A percentile compares a stretch with the other conserved stretches of the same genome.
Conservation (phyloP, 2,329 filamentous ascomycete species). For the Trichoderma guizhouense region DNA sequence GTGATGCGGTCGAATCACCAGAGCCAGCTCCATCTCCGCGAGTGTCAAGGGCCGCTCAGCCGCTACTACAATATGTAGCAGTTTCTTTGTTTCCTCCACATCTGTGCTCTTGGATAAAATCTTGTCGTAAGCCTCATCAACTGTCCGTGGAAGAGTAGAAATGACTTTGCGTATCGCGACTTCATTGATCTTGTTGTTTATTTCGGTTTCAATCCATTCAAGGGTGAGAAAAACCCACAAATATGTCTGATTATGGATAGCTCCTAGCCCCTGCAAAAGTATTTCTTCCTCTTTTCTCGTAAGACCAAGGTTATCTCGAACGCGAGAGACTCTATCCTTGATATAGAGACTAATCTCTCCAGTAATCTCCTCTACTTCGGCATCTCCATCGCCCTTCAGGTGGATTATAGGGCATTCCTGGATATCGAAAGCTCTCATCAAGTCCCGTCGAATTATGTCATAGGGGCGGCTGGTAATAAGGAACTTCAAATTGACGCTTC, state of each 20-base stretch:
- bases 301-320: not conserved
- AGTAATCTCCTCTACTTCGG: constrained; percentile 27
- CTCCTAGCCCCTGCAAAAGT: constrained; percentile 27
- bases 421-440: constrained; percentile 11
- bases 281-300: not conserved
- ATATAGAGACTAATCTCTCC: constrained; percentile 33
- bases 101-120: constrained; percentile 19
- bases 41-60: not conserved
- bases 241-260: constrained; percentile 35
- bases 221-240: constrained; percentile 38
- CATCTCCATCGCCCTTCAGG: constrained; percentile 27
- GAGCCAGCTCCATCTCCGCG: not conserved
- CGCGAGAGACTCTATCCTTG: constrained; percentile 18
- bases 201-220: constrained; percentile 27
- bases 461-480: constrained; percentile 34
- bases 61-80: not conserved
- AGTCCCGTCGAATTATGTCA: constrained; percentile 22
- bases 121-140: constrained; percentile 28
- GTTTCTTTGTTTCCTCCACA: not conserved
- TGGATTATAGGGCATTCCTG: constrained; percentile 19
- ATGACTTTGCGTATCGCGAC: constrained; percentile 12
- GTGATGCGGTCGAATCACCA: not conserved
- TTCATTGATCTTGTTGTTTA: constrained; percentile 11
- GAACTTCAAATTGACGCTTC: constrained; percentile 28
- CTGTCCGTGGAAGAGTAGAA: constrained; percentile 21